Base-by-base conservation (phyloP, 495 filamentous ascomycete genomes). In the Parathielavia appendiculata region DNA sequence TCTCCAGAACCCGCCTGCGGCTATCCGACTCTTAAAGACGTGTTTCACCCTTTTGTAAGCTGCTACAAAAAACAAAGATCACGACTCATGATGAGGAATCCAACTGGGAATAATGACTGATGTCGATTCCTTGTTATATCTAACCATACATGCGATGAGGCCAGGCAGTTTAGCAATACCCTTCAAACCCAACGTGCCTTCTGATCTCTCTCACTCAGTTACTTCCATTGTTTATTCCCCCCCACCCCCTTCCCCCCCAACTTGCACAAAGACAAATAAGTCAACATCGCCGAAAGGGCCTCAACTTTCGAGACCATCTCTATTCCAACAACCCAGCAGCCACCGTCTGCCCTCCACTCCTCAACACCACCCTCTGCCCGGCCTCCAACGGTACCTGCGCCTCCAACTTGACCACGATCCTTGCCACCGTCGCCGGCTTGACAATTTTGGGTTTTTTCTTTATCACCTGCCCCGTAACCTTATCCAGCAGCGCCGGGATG, bases 401-500 rank as follows among this genome's bases (percentile, higher is more conserved):
- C 38, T 87, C 85, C 76, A 97, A 72, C 71, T 86, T 85, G 9
- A 98, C 85, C 63, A 82, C 77, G 10, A 79, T 66, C 53, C 76
- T 57, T 84, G 58, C 88, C 82, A 73, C 91, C 73, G 46, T 78
- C 71, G 20, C 92, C 79, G 89, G 87, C 62, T 86, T 81, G 45
- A 96, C 81, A 61, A 95, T 80, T 68, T 86, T 86, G 1, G 91
- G 90, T 65, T 86, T 91, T 76, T 91, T 93, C 77, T 95, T 95
- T 40, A 81, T 69, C 35, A 85, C 73, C 46, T 73, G 70, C 11
- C 90, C 87, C 23, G 81, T 86, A 11, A 74, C 72, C 71, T 93
- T 95, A 69, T 96, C 90, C 55, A 96, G 66, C 14, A 85, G 73
- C 2, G 86, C 87, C 11, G 86, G 66, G 62, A 98, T 75, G 56